Conservation (phyloP, 495 filamentous ascomycete species). For the Penicillium taxi region DNA sequence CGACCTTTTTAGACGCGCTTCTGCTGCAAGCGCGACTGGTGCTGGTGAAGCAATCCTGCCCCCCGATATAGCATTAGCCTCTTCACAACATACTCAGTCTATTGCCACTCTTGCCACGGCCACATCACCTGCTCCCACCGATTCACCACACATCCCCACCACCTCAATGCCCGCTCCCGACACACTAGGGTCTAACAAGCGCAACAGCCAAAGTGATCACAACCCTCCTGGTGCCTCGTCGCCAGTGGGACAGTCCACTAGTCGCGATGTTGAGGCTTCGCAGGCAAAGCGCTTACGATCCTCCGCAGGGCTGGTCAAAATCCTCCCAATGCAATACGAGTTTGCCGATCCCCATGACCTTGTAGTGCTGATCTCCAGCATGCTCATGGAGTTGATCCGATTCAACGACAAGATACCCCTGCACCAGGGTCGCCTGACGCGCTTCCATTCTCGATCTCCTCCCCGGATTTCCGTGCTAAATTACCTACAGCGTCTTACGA, state of each 20-base stretch:
- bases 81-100: conserved; percentile 13
- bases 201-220: conserved; percentile 31
- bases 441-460: conserved; percentile 92
- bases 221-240: conserved; percentile 27
- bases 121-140: conserved; percentile 14
- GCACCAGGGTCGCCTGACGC: conserved; percentile 72
- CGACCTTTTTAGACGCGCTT: conserved; percentile 29
- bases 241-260: conserved; percentile 24
- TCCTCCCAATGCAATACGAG: conserved; percentile 71
- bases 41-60: conserved; percentile 10
- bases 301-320: conserved; percentile 53
- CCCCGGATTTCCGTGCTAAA: conserved; percentile 90
- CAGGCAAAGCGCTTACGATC: conserved; percentile 47
- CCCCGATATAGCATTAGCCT: conserved; percentile 17
- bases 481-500: conserved; percentile 85
- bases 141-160: conserved; percentile 20
- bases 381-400: conserved; percentile 88
- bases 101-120: conserved; percentile 13
- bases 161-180: conserved; percentile 32
- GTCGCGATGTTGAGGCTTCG: conserved; percentile 42
- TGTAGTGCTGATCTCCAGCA: conserved; percentile 83
- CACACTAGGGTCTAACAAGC: conserved; percentile 34
- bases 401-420: conserved; percentile 87
- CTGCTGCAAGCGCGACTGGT: conserved; percentile 34
- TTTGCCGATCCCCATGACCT: conserved; percentile 71